phyloP scores from a whole-genome alignment of 2,329 filamentous ascomycete genomes.

The Bipolaris victoriae region DNA sequence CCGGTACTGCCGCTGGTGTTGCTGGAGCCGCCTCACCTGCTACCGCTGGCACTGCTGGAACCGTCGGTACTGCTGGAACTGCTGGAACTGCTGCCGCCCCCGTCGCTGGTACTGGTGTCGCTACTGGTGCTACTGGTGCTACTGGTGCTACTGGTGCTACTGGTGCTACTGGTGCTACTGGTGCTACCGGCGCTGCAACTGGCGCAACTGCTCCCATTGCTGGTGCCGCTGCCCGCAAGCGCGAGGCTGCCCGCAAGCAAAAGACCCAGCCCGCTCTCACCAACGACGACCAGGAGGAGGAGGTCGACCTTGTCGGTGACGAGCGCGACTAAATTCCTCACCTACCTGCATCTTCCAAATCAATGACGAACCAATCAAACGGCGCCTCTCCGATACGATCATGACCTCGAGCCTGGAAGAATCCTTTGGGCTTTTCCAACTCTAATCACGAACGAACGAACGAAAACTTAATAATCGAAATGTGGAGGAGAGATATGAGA shows the following conservation, averaged over 20 bases:
- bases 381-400: too few relatives aligned
- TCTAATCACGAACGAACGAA: too few relatives aligned
- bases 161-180: conserved; percentile 1
- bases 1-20: conserved; percentile 10
- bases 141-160: conserved; percentile 5
- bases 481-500: too few relatives aligned
- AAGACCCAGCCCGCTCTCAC: conserved; percentile 31
- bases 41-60: conserved; percentile 2
- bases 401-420: too few relatives aligned
- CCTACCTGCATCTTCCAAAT: background rate
- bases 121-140: conserved; percentile 6
- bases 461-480: too few relatives aligned
- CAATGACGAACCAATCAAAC: too few relatives aligned
- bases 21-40: background rate
- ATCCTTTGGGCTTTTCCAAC: too few relatives aligned
- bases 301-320: conserved; percentile 33
- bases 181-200: conserved; percentile 1
- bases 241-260: conserved; percentile 19
- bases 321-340: conserved; percentile 17
- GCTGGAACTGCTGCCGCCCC: conserved; percentile 1
- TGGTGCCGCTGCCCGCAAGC: conserved; percentile 28
- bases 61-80: conserved; percentile 4
- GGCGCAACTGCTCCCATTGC: conserved; percentile 5
- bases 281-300: conserved; percentile 47
- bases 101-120: background rate